These are phyloP conservation scores for Leishmania turanica DNA, from an alignment of 208 protist genomes.

Conservation along the genomic window DNA sequence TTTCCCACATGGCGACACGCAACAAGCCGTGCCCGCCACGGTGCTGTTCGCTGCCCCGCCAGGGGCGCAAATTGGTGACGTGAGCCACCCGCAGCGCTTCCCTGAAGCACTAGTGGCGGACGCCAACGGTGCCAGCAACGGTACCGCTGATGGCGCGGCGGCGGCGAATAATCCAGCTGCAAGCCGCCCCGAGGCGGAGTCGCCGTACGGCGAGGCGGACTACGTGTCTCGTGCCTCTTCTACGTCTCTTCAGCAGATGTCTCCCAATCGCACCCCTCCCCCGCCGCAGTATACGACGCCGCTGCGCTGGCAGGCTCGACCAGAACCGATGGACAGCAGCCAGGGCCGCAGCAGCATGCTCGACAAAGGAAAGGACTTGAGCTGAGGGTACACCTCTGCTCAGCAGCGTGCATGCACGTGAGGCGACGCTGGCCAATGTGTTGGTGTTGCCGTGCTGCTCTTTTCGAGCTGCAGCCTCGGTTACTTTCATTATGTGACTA, in stretches of 20 bases:
- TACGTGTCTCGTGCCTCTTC: constrained; percentile 6
- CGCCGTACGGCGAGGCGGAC: constrained; percentile 25
- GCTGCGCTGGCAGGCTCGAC: neutral
- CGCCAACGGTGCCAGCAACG: neutral
- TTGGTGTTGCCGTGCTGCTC: neutral
- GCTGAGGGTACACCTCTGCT: neutral
- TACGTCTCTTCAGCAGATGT: neutral
- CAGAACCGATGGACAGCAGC: neutral
- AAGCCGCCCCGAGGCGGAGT: neutral
- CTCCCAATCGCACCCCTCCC: neutral
- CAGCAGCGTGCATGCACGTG: neutral
- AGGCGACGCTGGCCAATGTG: neutral
- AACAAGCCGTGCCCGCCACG: neutral
- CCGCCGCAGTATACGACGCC: neutral
- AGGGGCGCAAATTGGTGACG: neutral
- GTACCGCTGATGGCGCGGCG: neutral
- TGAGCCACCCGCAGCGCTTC: constrained; percentile 7
- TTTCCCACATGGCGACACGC: neutral
- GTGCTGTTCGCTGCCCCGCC: constrained; percentile 19
- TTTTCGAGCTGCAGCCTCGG: neutral
- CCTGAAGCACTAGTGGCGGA: constrained; percentile 19
- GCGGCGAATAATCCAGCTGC: neutral
- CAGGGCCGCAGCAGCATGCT: neutral
- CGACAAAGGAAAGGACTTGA: neutral
- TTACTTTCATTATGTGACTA: neutral